Conservation (phyloP, 176 grass and related monocot genomes). For the Stipa capillata region DNA sequence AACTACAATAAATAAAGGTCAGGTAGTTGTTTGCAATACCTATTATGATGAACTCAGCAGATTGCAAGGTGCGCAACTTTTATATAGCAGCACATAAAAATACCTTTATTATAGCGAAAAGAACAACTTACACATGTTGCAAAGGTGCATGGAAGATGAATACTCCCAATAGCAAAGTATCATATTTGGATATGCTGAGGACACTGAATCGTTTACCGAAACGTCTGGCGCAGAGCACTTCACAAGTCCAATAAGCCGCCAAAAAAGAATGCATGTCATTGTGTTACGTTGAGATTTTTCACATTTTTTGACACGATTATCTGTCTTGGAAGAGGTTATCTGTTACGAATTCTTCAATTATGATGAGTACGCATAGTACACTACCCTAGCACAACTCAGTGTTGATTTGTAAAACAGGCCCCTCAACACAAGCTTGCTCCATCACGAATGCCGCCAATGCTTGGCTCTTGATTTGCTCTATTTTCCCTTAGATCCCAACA, state of each 20-base stretch:
- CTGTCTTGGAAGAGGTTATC: constrained; percentile 73
- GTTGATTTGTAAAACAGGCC: constrained; percentile 79
- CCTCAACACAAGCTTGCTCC: constrained; percentile 75
- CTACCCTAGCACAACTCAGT: constrained; percentile 66
- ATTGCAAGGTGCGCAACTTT: neutral
- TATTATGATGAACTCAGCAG: neutral
- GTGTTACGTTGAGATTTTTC: too few species aligned
- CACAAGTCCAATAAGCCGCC: constrained; percentile 59
- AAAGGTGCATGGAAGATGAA: constrained; percentile 85
- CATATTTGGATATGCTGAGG: constrained; percentile 74
- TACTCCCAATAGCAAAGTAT: constrained; percentile 75
- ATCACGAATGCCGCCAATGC: constrained; percentile 71
- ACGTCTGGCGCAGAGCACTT: constrained; percentile 58
- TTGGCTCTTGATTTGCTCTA: neutral
- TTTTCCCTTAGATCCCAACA: too few species aligned
- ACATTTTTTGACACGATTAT: too few species aligned
- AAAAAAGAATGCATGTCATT: constrained; percentile 67
- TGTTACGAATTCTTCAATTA: constrained; percentile 92
- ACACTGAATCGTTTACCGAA: constrained; percentile 87
- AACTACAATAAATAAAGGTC: too few species aligned
- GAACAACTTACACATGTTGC: constrained; percentile 65
- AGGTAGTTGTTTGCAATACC: too few species aligned
- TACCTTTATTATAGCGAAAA: neutral
- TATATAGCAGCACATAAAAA: neutral
- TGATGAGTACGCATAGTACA: constrained; percentile 52